Evolutionary conservation across 768 basidiomycete genomes (phyloP), one percentile per base, ranked within the genome.

Genomic region (Leucosporidium creatinivorum): DNA sequence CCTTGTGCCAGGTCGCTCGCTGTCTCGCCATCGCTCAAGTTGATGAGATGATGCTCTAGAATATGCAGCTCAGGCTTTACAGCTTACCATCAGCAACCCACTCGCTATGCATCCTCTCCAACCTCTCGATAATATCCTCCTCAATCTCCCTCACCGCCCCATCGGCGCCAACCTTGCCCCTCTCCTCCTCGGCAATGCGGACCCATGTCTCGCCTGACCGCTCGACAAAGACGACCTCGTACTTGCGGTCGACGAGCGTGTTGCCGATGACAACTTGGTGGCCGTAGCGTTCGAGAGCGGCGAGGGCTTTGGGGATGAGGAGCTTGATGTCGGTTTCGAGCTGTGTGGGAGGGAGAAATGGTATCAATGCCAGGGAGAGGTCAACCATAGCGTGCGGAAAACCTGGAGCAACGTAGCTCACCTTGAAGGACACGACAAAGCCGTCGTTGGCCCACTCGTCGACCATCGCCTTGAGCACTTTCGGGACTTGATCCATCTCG

Each of bases 401-500:
- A n/a, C n/a, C n/a, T n/a, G n/a, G 33, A 33, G 10, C 33, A 33
- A 33, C 5, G 33, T 5, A 33, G 33, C 77, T 26, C 63, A 92
- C 94, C 85, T 99, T 99, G 84, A 99, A 99, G 0, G 92, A 94
- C 50, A 99, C 91, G 49, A 97, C 87, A 77, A 86, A 98, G 0
- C 91, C 93, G 55, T 89, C 85, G 10, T 83, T 85, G 1, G 86
- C 88, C 94, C 96, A 99, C 77, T 98, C 91, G 55, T 88, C 86
- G 10, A 97, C 93, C 80, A 99, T 81, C 0, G 92, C 89, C 77
- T 90, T 89, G 56, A 99, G 80, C 47, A 97, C 87, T 79, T 99
- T 99, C 12, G 96, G 96, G 0, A 98, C 93, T 77, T 97, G 93
- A 76, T 99, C 96, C 96, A 98, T 99, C 78, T 98, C 93, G 64